phyloP scores from a whole-genome alignment of 148 eudicot genomes.

The Fagopyrum esculentum region DNA sequence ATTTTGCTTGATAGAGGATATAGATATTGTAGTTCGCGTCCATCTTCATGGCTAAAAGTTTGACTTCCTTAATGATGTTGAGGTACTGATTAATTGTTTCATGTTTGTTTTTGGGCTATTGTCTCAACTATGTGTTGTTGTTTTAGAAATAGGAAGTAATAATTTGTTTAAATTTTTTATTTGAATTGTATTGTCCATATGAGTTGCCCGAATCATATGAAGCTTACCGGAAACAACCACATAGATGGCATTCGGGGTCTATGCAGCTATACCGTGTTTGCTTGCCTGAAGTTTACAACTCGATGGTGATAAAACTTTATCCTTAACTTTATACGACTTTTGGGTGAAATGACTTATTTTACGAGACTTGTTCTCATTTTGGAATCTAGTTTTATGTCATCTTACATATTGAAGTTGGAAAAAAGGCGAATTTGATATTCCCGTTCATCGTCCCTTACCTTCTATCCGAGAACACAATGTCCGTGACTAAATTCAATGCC shows the following conservation, averaged over 20 bases:
- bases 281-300: conserved; percentile 56
- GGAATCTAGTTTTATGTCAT: neutral
- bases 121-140: too few relatives aligned
- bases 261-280: conserved; percentile 96
- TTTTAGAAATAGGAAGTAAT: neutral
- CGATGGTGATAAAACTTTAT: too few relatives aligned
- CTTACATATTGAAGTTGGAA: conserved; percentile 80
- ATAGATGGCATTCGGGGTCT: conserved; percentile 98
- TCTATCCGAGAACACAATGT: conserved; percentile 93
- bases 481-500: conserved; percentile 41
- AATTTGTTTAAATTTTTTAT: neutral
- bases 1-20: too few relatives aligned
- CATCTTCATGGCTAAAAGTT: too few relatives aligned
- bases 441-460: conserved; percentile 95
- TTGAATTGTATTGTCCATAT: conserved; percentile 35
- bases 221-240: conserved; percentile 43
- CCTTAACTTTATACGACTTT: too few relatives aligned
- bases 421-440: conserved; percentile 75
- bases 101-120: too few relatives aligned
- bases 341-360: too few relatives aligned
- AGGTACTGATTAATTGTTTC: too few relatives aligned
- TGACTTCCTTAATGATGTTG: too few relatives aligned
- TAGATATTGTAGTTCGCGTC: too few relatives aligned
- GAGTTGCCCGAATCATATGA: conserved; percentile 97
- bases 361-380: conserved; percentile 13